A percentile compares a stretch with the other conserved stretches of the same genome.
phyloP scores from a whole-genome alignment of 257 asterid genomes.

The Osmanthus fragrans region DNA sequence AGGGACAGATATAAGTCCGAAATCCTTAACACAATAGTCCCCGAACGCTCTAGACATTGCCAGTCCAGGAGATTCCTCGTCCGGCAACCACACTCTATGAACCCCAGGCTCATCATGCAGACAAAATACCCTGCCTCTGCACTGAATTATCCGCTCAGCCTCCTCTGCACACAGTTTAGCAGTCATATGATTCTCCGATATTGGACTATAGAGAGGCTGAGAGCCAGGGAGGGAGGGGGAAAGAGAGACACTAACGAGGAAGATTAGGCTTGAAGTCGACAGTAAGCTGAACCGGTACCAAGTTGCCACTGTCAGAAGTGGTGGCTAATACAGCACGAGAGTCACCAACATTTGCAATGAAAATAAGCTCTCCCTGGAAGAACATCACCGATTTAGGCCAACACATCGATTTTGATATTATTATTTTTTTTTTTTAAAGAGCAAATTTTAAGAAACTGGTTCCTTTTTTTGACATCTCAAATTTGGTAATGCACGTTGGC shows the following conservation, averaged over 20 bases:
- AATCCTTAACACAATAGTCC: slow-evolving; percentile 80
- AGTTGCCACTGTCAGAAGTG: slow-evolving; percentile 56
- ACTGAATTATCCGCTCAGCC: slow-evolving; percentile 66
- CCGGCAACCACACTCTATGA: slow-evolving; percentile 86
- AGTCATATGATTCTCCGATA: background rate
- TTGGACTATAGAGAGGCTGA: background rate
- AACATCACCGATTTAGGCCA: background rate
- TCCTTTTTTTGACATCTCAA: background rate
- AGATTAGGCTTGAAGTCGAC: slow-evolving; percentile 90
- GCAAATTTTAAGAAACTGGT: no score
- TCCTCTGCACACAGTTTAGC: slow-evolving; percentile 57
- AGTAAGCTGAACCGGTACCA: slow-evolving; percentile 79
- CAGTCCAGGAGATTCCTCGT: slow-evolving; percentile 80
- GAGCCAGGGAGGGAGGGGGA: background rate
- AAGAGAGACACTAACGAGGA: slow-evolving; percentile 55
- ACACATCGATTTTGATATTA: no score
- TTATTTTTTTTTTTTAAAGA: no score
- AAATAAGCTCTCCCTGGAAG: slow-evolving; percentile 67
- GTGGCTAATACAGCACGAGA: slow-evolving; percentile 95
- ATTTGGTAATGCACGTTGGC: background rate
- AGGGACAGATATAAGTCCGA: slow-evolving; percentile 86
- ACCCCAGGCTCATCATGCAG: slow-evolving; percentile 84
- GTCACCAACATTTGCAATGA: slow-evolving; percentile 86
- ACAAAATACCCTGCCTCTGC: slow-evolving; percentile 75
- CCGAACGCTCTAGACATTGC: slow-evolving; percentile 99